Base-by-base conservation (phyloP, 805 yeast species). In the Candida golubevii region DNA sequence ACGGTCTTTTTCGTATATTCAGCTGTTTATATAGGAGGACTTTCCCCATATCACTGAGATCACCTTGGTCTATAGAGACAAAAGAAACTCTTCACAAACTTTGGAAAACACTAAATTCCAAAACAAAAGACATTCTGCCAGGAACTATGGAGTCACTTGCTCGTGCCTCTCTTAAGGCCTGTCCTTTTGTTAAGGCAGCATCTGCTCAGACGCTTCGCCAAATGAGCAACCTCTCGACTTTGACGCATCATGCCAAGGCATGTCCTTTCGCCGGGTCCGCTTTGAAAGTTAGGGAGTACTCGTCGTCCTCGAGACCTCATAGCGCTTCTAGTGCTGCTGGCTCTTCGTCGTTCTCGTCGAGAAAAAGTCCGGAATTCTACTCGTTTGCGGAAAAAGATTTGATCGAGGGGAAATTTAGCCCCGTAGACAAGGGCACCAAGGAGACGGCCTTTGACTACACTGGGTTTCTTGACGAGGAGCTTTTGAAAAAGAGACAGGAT, bases 211-310 rank as follows among this genome's bases (percentile, higher is more conserved):
- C 83, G 12, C 70, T 88, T 60, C 80, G 84, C 57, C 70, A 73
- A 50, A 60, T 85, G 53, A 74, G 83, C 41, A 61, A 63, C 15
- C 54, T 61, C 45, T 60, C 75, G 29, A 65, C 60, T 31, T 75
- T 85, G 60, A 69, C 38, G 29, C 58, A 66, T 36, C 78, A 78
- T 51, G 96, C 95, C 42, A 65, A 76, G 36, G 77, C 75, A 48
- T 90, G 98, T 65, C 98, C 98, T n/a, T 85, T 89, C 44, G 86
- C 89, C 85, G 88, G 88, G 26, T 81, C 82, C 41, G 96, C 96
- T 32, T 66, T 88, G 42, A 60, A 60, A 51, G 74, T 71, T 46
- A 67, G 59, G 46, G 66, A 63, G 41, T 78, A 78, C 56, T 72
- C 81, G 10, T 62, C 72, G 27, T 74, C 80, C 37, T 65, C 79